Base-by-base conservation (phyloP, 768 basidiomycete species). In the Suillus fuscotomentosus region DNA sequence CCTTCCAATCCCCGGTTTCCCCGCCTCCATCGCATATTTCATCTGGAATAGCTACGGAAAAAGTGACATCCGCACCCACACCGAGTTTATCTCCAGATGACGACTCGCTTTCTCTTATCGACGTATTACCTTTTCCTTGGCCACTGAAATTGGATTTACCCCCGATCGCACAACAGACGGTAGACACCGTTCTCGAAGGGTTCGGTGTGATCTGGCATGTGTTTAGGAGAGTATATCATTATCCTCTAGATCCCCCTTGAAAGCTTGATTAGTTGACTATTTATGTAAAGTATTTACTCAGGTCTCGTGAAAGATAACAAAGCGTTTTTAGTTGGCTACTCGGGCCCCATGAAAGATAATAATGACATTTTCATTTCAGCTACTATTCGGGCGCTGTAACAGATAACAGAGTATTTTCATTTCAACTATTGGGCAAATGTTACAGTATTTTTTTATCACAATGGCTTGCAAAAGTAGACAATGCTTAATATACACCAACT, bases 191-290 rank as follows among this genome's bases (percentile, higher is more conserved):
- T 53, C 27, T 78, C 9, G 70, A 43, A 34, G 70, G 76, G 24
- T 50, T 76, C 59, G 67, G 66, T 48, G 17, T 69, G 4, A 70
- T 78, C 51, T 76, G 75, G 75, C 65, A 76, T 51, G 59, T 72
- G 41, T 68, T 72, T 39, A 70, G 74, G 64, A 77, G 67, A 66
- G 73, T 55, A 38, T 76, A 76, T 43, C 75, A 76, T 65, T 76
- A 76, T 63, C 75, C 75, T 42, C 69, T 76, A 15, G 77, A 77
- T 64, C 75, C 75, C 27, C 77, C 75, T 17, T 70, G 27, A 27
- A 27, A 27, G 27, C 27, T 27, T 27, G 27, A 27, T 0, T 27
- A 27, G 27, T 27, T 27, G 68, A 73, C n/a, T 10, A n/a, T 42
- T 42, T 48, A 45, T 24, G 36, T 38, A 10, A 38, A 38, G 10